Evolutionary conservation across 371 early-diverging fungal species (phyloP), one percentile per base, ranked within the genome.

Genomic region (Circinella umbellata): DNA sequence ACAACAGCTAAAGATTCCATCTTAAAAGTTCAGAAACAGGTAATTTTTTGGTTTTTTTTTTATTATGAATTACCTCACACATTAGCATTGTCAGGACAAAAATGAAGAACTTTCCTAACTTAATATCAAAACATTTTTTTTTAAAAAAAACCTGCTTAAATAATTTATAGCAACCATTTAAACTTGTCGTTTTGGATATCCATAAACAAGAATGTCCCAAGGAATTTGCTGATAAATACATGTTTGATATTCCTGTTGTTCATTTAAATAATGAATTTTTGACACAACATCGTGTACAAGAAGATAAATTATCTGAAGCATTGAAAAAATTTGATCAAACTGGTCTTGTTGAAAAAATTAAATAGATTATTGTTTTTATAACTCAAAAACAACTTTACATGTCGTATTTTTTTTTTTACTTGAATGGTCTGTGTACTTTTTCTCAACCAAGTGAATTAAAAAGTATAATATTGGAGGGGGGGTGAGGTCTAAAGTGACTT

Each of bases 191-290:
- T 4, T 38, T 84, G 1, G 81, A 84, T 66, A 84, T 84, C 64
- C 80, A 81, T 66, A 69, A 72, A 35, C 69, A 77, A n/a, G 85
- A 81, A 62, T 85, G 85, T 48, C 85, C 85, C 34, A 82, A 78
- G 65, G 83, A 85, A 18, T 76, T 81, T 20, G 65, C 76, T 4
- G 83, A 85, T 17, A 80, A 81, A 72, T 85, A 85, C 68, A 75
- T 85, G 27, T 85, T 82, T 65, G 83, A 85, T 62, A 73, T 82
- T 35, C 85, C 85, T 14, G 85, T 85, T 36, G 72, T 82, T 6
- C 85, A 85, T 67, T 35, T 85, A 61, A 82, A 82, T n/a, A 78
- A 76, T 59, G 67, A 81, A 39, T 85, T 85, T 64, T 61, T 85
- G n/a, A 76, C 80, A 68, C 76, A 79, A 60, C 85, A 85, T 70